These are phyloP conservation scores for Penicillium griseofulvum DNA, from an alignment of 2,329 filamentous ascomycete species.

Conservation along the genomic window DNA sequence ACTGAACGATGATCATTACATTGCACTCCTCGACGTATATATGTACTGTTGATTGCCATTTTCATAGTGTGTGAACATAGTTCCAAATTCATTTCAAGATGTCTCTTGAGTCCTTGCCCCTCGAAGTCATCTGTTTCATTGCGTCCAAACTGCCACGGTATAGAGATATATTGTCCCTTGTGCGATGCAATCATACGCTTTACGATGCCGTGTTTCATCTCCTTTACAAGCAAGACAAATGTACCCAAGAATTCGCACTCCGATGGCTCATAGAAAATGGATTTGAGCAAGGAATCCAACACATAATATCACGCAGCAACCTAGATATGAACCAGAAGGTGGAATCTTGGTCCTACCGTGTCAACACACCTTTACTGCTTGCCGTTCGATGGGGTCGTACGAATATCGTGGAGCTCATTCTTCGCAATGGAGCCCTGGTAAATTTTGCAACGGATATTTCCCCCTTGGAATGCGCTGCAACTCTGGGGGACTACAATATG, in stretches of 20 bases:
- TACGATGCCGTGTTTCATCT: background rate
- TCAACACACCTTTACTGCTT: background rate
- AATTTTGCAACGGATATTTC: background rate
- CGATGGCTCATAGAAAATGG: background rate
- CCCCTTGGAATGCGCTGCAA: background rate
- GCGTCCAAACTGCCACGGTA: background rate
- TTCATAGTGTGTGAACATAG: no score
- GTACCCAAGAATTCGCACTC: rapidly evolving
- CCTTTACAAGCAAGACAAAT: background rate
- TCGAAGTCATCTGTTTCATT: background rate
- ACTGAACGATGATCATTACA: no score
- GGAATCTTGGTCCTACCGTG: rapidly evolving
- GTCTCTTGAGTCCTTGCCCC: background rate
- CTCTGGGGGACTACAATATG: background rate
- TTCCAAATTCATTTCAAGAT: background rate
- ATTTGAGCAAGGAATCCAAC: background rate
- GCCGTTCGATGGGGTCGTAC: background rate
- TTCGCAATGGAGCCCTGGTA: background rate
- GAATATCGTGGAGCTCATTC: background rate
- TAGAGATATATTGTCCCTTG: background rate
- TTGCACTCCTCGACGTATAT: no score
- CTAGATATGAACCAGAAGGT: background rate
- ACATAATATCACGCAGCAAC: background rate
- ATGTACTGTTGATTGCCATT: no score
- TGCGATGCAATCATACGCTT: background rate